Evolutionary conservation across 129 eudicot species (phyloP), one percentile per base, ranked within the genome.

Genomic region (Artemisia tridentata): DNA sequence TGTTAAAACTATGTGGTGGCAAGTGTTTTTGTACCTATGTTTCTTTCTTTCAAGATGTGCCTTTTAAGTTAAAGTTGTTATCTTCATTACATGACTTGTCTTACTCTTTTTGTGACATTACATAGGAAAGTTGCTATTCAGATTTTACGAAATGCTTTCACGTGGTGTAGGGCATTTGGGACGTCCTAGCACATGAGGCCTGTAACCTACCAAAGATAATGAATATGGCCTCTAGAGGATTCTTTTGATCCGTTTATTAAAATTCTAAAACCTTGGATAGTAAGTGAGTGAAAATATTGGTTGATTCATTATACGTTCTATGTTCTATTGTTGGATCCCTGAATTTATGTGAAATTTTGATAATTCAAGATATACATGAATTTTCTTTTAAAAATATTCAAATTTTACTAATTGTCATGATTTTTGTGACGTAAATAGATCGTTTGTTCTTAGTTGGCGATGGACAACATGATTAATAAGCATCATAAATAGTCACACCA

Each of bases 201-300:
- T 72, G 70, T 61, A 62, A 38, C 77, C 77, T 62, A 31, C 69
- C 70, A 72, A 53, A 43, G 23, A 72, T 72, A 50, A 27, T 48
- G 53, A 72, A 4, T 18, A 29, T 18, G 69, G 51, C 61, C 19
- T 60, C 19, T n/a, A 11, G 47, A 47, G 49, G 38, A 56, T 62
- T 29, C 21, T 14, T 47, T 12, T 50, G 18, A 50, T 3, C 55
- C 55, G 7, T 50, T 50, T 14, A 6, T 3, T 50, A 12, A 50
- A 16, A 50, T 50, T 50, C 0, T 50, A 3, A n/a, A 18, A 14
- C 56, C 9, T 38, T 38, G 45, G 45, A 34, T 34, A 34, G 43
- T 34, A 31, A 4, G 7, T 31, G 41, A 31, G 41, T 31, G 41
- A 31, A 31, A 31, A 31, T 31, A 7, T 31, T 31, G 0, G 41